Evolutionary conservation across 129 eudicot species (phyloP), one percentile per base, ranked within the genome.

Genomic region (Artemisia annua): DNA sequence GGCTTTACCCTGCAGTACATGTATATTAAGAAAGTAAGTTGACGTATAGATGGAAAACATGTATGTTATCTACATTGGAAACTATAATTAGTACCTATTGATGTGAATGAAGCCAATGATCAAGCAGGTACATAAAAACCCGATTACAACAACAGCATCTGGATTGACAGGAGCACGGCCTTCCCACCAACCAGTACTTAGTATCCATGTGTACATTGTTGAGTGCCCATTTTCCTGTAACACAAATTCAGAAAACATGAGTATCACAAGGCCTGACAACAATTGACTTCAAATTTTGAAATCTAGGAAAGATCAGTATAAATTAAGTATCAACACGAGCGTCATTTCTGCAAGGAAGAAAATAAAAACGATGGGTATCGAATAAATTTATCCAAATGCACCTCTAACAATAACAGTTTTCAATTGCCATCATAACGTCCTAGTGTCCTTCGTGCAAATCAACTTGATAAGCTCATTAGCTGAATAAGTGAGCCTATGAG

Each of bases 131-230:
- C 98, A 90, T 32, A 94, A 55, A 24, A 94, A 57, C 77, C 93
- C 79, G 13, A 94, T 70, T n/a, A 90, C 96, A 18, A 78, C 67
- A 61, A 87, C 91, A 15, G 93, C 98, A 46, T 94, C 98, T 48
- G 98, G 91, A 78, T 87, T 88, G 65, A 94, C 79, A 11, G 98
- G 93, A 24, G 98, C 97, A 15, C 89, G 88, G 20, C 78, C 80
- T 63, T 73, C 39, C 98, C 98, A 94, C 98, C 98, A 94, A 60
- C 98, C 98, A n/a, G 98, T 94, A 82, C 97, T 94, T 63, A 94
- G 63, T 69, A 94, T 81, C 98, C 98, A 94, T 35, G 85, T 87
- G 73, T 87, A 94, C 83, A 86, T 80, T 7, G 97, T 74, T 64
- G 98, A 90, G 73, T 88, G 91, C 39, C 98, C 98, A 49, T 94